These are phyloP conservation scores for Penicillium sp. DNA, from an alignment of 2,329 filamentous ascomycete species.

Conservation along the genomic window DNA sequence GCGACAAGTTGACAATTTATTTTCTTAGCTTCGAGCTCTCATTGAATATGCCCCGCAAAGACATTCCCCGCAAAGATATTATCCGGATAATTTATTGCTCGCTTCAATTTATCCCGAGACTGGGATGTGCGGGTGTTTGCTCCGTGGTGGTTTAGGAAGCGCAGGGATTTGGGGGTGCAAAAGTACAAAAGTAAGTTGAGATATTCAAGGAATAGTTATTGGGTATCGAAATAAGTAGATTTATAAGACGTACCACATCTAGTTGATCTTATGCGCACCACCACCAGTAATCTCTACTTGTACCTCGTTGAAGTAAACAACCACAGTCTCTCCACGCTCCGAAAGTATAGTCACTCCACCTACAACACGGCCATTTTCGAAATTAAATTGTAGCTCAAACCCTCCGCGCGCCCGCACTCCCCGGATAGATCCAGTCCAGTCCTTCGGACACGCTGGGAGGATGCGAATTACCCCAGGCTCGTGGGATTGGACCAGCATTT, in stretches of 20 bases:
- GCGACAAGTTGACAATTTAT: neutral
- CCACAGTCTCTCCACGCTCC: constrained; percentile 8
- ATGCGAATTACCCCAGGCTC: constrained; percentile 34
- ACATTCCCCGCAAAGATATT: neutral
- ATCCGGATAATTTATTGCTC: neutral
- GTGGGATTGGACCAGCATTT: constrained; percentile 45
- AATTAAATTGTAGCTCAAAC: constrained; percentile 38
- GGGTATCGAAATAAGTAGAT: neutral
- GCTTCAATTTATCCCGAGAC: constrained; percentile 5
- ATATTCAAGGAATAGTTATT: too few relatives aligned
- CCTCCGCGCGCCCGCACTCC: constrained; percentile 37
- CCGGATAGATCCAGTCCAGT: constrained; percentile 36
- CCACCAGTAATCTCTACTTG: constrained; percentile 12
- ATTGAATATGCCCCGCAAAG: neutral
- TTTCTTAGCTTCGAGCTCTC: neutral
- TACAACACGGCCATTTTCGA: constrained; percentile 28
- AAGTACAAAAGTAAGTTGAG: neutral
- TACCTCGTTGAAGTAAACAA: constrained; percentile 17
- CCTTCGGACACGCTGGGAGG: constrained; percentile 38
- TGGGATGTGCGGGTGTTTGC: constrained; percentile 1
- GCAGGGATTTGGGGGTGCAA: neutral
- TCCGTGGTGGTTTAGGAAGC: constrained; percentile 13
- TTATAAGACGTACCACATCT: neutral
- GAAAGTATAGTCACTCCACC: constrained; percentile 16
- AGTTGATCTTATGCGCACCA: constrained; percentile 6